These are phyloP conservation scores for Colletotrichum phormii DNA, from an alignment of 2,329 filamentous ascomycete genomes.

Conservation along the genomic window DNA sequence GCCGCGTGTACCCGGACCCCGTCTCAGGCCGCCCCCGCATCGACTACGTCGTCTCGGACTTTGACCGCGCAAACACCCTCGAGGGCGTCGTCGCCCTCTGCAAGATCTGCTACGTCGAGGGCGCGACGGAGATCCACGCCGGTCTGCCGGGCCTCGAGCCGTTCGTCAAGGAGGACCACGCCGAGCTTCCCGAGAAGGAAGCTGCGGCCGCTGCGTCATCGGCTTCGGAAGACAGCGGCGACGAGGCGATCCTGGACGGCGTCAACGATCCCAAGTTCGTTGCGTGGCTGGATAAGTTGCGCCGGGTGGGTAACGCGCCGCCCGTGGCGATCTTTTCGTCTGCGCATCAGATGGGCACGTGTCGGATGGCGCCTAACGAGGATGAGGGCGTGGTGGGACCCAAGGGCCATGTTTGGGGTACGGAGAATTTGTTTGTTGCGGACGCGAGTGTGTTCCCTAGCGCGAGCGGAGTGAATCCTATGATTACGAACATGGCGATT, in stretches of 20 bases:
- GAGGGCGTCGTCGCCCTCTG: slow-evolving; percentile 78
- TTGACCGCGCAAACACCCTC: slow-evolving; percentile 78
- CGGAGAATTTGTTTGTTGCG: slow-evolving; percentile 73
- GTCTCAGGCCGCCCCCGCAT: slow-evolving; percentile 72
- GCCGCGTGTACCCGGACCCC: slow-evolving; percentile 79
- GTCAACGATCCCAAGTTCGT: slow-evolving; percentile 71
- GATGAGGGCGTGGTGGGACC: slow-evolving; percentile 68
- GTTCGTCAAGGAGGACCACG: slow-evolving; percentile 60
- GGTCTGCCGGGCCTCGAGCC: slow-evolving; percentile 70
- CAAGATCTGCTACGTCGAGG: slow-evolving; percentile 82
- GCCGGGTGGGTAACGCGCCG: slow-evolving; percentile 60
- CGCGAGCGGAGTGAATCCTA: slow-evolving; percentile 84
- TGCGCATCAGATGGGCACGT: slow-evolving; percentile 87
- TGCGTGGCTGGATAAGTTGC: slow-evolving; percentile 67
- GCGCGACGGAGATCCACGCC: slow-evolving; percentile 83
- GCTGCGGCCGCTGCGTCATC: slow-evolving; percentile 1
- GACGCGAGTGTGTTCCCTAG: slow-evolving; percentile 83
- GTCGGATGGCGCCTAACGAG: slow-evolving; percentile 72
- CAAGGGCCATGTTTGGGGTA: slow-evolving; percentile 73
- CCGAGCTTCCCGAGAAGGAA: slow-evolving; percentile 36
- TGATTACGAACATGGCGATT: slow-evolving; percentile 82
- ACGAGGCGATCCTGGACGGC: slow-evolving; percentile 35
- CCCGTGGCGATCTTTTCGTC: slow-evolving; percentile 69
- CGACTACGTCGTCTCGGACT: slow-evolving; percentile 76
- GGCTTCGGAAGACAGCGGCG: background rate